Evolutionary conservation across 208 protist species (phyloP).

Genomic region (Polymyxa betae): DNA sequence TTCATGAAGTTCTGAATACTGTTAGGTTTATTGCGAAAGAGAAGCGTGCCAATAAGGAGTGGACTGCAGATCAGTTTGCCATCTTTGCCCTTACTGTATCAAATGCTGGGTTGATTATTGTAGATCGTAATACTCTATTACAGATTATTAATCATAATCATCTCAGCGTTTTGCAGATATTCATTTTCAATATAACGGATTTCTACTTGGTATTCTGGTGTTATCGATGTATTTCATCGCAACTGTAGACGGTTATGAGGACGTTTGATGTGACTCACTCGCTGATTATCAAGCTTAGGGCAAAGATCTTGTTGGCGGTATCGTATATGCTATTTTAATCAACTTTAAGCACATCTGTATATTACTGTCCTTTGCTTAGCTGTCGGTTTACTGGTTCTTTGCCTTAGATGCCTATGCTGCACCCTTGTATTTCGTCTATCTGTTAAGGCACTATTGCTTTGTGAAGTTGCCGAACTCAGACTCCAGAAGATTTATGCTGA

Average conservation of each 20-base stretch:
- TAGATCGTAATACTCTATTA: slow-evolving; percentile 64
- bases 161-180: slow-evolving; percentile 53
- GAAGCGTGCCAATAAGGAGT: neutral
- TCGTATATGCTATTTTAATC: slow-evolving; percentile 76
- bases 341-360: slow-evolving; percentile 83
- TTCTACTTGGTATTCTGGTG: slow-evolving; percentile 78
- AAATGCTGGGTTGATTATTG: slow-evolving; percentile 76
- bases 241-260: slow-evolving; percentile 1
- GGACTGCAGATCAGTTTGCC: neutral
- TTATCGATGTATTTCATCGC: slow-evolving; percentile 63
- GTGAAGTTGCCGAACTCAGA: neutral
- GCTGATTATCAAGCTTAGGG: slow-evolving; percentile 49
- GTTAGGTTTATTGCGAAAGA: neutral
- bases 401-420: slow-evolving; percentile 76
- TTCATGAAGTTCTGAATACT: neutral
- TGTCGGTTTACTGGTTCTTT: slow-evolving; percentile 70
- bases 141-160: neutral
- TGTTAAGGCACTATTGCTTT: slow-evolving; percentile 74
- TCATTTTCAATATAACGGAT: slow-evolving; percentile 89
- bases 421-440: slow-evolving; percentile 76
- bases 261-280: neutral
- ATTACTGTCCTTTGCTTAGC: slow-evolving; percentile 32
- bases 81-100: slow-evolving; percentile 63
- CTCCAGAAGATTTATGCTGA: neutral
- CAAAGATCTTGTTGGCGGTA: slow-evolving; percentile 63